These are phyloP conservation scores for Chalaropsis ovoidea DNA, from an alignment of 2,329 filamentous ascomycete genomes.

Conservation along the genomic window DNA sequence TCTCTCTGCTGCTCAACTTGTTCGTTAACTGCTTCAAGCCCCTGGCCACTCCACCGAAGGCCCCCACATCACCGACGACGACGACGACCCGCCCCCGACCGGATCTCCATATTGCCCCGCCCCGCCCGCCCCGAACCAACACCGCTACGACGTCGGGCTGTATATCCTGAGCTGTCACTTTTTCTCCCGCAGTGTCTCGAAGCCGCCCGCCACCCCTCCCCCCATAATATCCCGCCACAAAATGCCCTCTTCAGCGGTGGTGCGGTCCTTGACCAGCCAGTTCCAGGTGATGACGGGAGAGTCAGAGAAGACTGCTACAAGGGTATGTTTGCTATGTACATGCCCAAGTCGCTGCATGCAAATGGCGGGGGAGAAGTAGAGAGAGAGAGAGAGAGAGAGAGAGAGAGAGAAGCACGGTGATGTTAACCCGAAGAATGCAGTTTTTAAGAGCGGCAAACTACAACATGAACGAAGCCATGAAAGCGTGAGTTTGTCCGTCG, in stretches of 20 bases:
- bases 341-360: not conserved
- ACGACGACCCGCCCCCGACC: not conserved
- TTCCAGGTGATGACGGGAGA: slow-evolving; percentile 39
- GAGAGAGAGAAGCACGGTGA: not conserved
- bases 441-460: slow-evolving; percentile 33
- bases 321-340: slow-evolving; percentile 33
- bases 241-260: slow-evolving; percentile 25
- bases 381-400: too few species aligned
- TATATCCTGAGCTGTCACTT: not conserved
- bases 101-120: not conserved
- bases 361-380: not conserved
- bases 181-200: not conserved
- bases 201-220: too few species aligned
- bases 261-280: slow-evolving; percentile 36
- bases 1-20: not conserved
- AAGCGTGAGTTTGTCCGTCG: slow-evolving; percentile 43
- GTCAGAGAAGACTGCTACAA: slow-evolving; percentile 37
- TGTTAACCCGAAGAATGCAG: slow-evolving; percentile 15
- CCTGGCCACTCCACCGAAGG: not conserved
- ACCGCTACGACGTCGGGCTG: not conserved
- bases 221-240: not conserved
- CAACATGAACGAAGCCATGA: slow-evolving; percentile 45
- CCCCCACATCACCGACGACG: not conserved
- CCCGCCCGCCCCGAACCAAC: not conserved
- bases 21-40: not conserved